Evolutionary conservation across 179 eudicot genomes (phyloP).

Genomic region (Amaranthus tricolor): DNA sequence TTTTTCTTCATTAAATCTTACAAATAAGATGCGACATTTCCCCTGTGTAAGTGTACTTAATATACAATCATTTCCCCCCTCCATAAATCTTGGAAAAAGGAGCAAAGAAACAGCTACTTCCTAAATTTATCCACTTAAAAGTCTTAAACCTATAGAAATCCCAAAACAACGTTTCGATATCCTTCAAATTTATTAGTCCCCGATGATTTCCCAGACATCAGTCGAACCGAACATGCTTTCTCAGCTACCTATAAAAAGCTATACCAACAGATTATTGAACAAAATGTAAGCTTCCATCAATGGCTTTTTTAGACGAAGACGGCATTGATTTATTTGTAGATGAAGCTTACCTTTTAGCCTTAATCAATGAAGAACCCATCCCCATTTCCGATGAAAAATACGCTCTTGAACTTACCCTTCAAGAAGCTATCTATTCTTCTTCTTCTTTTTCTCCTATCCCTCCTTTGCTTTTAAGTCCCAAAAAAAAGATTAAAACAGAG

Average conservation of each 20-base stretch:
- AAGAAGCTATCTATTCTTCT: constrained; percentile 36
- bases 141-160: neutral
- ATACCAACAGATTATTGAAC: too few relatives aligned
- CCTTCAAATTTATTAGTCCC: neutral
- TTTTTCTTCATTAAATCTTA: neutral
- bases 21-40: neutral
- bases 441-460: neutral
- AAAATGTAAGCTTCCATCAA: neutral
- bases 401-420: constrained; percentile 39
- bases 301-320: constrained; percentile 13
- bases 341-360: constrained; percentile 38
- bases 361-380: constrained; percentile 24
- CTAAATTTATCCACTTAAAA: neutral
- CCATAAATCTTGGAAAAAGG: neutral
- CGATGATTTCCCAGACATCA: neutral
- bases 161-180: neutral
- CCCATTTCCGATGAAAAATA: constrained; percentile 42
- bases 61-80: neutral
- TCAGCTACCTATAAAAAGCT: too few relatives aligned
- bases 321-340: constrained; percentile 30
- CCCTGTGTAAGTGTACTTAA: neutral
- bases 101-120: neutral
- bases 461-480: neutral
- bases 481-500: neutral
- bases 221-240: neutral